These are phyloP conservation scores for Boletus subparvulus DNA, from an alignment of 768 basidiomycete genomes.

Conservation along the genomic window DNA sequence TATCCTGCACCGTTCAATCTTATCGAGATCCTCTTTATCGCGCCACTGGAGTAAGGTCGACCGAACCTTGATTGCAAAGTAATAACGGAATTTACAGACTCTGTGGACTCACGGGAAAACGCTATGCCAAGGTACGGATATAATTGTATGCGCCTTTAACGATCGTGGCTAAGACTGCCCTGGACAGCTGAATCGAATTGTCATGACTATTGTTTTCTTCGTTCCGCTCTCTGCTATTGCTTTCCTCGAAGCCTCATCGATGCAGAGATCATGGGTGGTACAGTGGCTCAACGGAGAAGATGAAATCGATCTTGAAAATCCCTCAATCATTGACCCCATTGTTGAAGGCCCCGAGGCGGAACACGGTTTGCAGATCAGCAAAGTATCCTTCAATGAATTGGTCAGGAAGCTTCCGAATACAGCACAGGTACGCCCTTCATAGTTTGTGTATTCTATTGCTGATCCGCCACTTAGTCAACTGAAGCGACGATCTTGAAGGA, in stretches of 20 bases:
- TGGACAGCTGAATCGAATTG: conserved; percentile 64
- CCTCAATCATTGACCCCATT: conserved; percentile 56
- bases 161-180: conserved; percentile 3
- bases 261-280: conserved; percentile 62
- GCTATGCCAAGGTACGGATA: conserved; percentile 56
- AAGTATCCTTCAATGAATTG: conserved; percentile 66
- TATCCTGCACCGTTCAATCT: conserved; percentile 95
- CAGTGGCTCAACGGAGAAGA: conserved; percentile 64
- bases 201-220: conserved; percentile 83
- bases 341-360: conserved; percentile 55
- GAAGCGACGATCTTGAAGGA: conserved; percentile 69
- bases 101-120: conserved; percentile 44
- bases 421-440: conserved; percentile 50
- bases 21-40: conserved; percentile 74
- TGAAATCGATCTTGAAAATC: conserved; percentile 56
- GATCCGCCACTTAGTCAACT: conserved; percentile 53
- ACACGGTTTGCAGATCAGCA: conserved; percentile 63
- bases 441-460: conserved; percentile 1
- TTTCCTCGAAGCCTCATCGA: conserved; percentile 62
- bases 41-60: conserved; percentile 77
- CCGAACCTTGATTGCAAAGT: neutral
- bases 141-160: neutral
- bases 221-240: conserved; percentile 74
- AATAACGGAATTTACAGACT: conserved; percentile 33
- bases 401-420: conserved; percentile 74